Conservation (phyloP, 768 basidiomycete species). For the Glaciozyma martinii region DNA sequence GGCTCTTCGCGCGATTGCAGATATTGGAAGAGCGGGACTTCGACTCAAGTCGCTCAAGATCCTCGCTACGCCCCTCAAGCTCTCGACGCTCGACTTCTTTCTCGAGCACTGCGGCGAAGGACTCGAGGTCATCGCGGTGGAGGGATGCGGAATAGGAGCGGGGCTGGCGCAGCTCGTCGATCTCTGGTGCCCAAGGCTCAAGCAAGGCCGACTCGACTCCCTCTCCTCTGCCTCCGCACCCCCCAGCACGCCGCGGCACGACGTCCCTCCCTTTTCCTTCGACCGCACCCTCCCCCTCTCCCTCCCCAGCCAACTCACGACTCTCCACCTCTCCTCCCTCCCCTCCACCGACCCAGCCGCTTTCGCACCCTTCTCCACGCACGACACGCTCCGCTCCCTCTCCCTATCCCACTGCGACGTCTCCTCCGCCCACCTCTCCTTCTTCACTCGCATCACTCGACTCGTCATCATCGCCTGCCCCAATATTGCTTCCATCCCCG, state of each 20-base stretch:
- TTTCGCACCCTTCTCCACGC: conserved; percentile 4
- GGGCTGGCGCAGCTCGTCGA: not conserved
- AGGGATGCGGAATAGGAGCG: not conserved
- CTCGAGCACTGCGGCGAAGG: not conserved
- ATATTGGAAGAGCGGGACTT: not conserved
- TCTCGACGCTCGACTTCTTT: not conserved
- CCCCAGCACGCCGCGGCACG: not conserved
- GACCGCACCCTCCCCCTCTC: not conserved
- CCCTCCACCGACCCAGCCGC: not conserved
- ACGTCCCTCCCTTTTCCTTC: not conserved
- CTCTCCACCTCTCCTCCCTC: conserved; percentile 3
- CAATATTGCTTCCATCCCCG: not conserved
- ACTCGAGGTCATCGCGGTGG: not conserved
- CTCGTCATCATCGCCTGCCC: conserved; percentile 3
- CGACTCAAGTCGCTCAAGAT: not conserved
- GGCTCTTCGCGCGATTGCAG: not conserved
- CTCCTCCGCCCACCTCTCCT: not conserved
- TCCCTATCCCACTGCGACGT: conserved; percentile 1
- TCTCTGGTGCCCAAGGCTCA: not conserved
- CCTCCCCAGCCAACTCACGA: not conserved
- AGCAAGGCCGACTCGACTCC: not conserved
- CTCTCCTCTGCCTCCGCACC: not conserved
- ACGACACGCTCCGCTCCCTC: not conserved
- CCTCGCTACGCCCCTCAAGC: not conserved
- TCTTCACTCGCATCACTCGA: not conserved